These are phyloP conservation scores for Solanum hybrid DNA, from an alignment of 305 asterid species.

Conservation along the genomic window DNA sequence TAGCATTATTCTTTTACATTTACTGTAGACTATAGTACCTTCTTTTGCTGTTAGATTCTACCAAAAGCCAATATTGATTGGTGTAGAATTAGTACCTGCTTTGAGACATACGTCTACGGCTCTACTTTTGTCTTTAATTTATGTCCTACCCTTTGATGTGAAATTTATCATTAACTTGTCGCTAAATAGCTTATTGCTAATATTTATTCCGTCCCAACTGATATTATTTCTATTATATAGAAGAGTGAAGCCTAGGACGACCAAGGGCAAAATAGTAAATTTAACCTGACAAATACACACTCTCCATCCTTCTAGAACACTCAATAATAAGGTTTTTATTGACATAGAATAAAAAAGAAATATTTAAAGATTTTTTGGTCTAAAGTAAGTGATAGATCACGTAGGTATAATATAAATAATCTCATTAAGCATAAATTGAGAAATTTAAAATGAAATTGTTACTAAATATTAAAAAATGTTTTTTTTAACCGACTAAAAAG, in stretches of 20 bases:
- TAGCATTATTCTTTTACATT: background rate
- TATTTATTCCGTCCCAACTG: background rate
- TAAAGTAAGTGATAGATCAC: background rate
- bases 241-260: no score
- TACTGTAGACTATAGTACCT: background rate
- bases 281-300: no score
- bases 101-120: background rate
- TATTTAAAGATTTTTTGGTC: background rate
- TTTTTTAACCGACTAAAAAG: background rate
- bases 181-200: background rate
- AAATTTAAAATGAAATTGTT: background rate
- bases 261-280: no score
- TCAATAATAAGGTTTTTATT: background rate
- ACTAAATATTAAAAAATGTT: background rate
- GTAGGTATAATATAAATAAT: background rate
- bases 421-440: background rate
- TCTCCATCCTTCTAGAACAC: no score
- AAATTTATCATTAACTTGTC: background rate
- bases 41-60: background rate
- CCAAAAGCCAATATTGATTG: background rate
- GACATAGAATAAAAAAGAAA: background rate
- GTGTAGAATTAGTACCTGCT: background rate
- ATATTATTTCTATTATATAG: no score
- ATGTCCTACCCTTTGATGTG: background rate
- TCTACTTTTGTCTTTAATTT: background rate